phyloP scores from a whole-genome alignment of 208 protist genomes.

The Trypanosoma avium region DNA sequence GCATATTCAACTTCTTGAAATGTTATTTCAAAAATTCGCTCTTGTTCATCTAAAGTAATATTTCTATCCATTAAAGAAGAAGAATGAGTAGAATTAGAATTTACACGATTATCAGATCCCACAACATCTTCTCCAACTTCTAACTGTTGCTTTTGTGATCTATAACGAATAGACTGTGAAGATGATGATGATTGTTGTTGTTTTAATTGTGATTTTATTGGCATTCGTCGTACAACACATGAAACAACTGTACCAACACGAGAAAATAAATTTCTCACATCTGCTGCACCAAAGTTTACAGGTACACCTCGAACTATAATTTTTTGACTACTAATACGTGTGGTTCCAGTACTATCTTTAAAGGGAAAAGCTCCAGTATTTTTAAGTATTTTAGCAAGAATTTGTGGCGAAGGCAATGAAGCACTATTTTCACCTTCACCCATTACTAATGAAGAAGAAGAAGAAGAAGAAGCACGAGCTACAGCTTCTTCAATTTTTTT shows the following conservation, averaged over 20 bases:
- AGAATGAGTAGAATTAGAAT: not conserved
- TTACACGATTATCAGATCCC: not conserved
- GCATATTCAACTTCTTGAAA: conserved; percentile 50
- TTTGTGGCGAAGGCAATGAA: not conserved
- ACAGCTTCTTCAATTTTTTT: conserved; percentile 15
- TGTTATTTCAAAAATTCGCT: conserved; percentile 64
- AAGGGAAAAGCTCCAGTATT: conserved; percentile 36
- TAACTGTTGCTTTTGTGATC: conserved; percentile 23
- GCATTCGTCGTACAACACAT: conserved; percentile 48
- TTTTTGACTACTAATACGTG: conserved; percentile 43
- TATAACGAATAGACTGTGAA: conserved; percentile 11
- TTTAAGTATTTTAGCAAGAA: conserved; percentile 21
- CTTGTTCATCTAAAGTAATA: not conserved
- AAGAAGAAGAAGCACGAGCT: conserved; percentile 11
- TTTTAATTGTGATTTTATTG: not conserved
- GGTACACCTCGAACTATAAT: conserved; percentile 60
- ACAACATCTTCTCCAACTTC: not conserved
- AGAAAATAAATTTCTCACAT: conserved; percentile 61
- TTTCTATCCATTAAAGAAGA: not conserved
- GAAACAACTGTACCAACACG: conserved; percentile 40
- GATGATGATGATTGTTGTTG: not conserved
- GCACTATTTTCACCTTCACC: not conserved
- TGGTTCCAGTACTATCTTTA: conserved; percentile 46
- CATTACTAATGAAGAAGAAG: conserved; percentile 7
- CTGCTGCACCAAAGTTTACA: conserved; percentile 53